Evolutionary conservation across 768 basidiomycete genomes (phyloP), one percentile per base, ranked within the genome.

Genomic region (Xerocomellus amylosporus): DNA sequence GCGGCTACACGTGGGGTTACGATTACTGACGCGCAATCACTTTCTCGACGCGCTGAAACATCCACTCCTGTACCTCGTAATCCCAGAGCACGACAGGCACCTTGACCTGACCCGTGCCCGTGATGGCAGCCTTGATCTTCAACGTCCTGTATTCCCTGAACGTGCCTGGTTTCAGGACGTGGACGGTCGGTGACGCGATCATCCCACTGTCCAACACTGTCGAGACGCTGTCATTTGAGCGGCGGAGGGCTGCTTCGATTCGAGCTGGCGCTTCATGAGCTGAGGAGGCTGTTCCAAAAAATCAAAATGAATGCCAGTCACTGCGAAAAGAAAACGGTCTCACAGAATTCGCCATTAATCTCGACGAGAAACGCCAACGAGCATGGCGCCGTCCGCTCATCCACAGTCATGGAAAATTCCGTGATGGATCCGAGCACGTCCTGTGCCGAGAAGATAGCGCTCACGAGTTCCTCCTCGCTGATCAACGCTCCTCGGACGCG

Each of bases 331-430:
- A 2, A 36, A 51, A 13, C 2, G 8, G 9, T 40, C 53, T 22
- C 43, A 54, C 53, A 31, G 31, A 54, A 46, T 7, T 48, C 39
- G 24, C 56, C 64, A 40, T 57, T 48, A 5, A 54, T 40, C 50
- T 59, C 58, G 34, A 66, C 49, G 36, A 58, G 42, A 38, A 47
- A 64, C 3, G 47, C 28, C 30, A 59, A 36, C 4, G 52, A 50
- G 2, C 22, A 4, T 8, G 53, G 51, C 36, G 34, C 5, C 8
- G 33, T 48, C 6, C 51, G 60, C 6, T 60, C 46, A 8, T 66
- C 66, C 19, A 58, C n/a, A 10, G 65, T 52, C 17, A 54, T 52
- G 7, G 63, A 58, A n/a, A 63, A 54, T 43, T 66, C 63, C 0
- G 38, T 55, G 15, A 63, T 28, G 9, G 42, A 14, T 38, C 61